These are phyloP conservation scores for Paramyrothecium roridum DNA, from an alignment of 2,329 filamentous ascomycete genomes.

Conservation along the genomic window DNA sequence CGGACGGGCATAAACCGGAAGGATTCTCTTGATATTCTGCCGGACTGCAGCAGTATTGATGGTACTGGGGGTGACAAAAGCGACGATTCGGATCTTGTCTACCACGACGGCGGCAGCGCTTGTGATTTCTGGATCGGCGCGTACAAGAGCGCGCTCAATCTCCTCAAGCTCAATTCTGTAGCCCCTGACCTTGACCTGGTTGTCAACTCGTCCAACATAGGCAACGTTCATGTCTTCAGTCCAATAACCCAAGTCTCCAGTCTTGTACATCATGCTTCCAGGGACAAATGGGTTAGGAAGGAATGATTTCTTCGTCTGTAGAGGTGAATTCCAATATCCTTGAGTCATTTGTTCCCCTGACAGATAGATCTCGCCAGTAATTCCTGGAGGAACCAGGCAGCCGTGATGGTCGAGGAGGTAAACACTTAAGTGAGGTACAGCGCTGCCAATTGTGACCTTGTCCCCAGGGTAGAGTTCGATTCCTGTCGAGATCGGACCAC, in stretches of 20 bases:
- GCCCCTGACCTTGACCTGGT: no score
- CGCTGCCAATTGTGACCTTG: neutral
- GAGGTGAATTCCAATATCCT: neutral
- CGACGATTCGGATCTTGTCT: neutral
- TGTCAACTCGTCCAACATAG: no score
- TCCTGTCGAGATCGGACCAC: neutral
- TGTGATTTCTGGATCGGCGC: no score
- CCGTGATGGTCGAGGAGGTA: neutral
- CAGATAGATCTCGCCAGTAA: neutral
- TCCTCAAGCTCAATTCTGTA: no score
- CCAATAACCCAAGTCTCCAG: neutral
- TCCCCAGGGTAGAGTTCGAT: neutral
- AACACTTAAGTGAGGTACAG: neutral
- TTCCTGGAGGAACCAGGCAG: neutral
- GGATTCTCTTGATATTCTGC: no score
- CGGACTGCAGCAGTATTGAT: neutral
- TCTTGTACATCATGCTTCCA: neutral
- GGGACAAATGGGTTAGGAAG: neutral
- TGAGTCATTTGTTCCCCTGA: neutral
- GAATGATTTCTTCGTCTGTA: neutral
- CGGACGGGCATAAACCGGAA: no score
- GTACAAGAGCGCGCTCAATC: no score
- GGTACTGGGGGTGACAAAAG: neutral
- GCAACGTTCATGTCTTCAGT: neutral
- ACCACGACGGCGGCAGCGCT: no score